Evolutionary conservation across 2,329 filamentous ascomycete genomes (phyloP).

Genomic region (Paramyrothecium roridum): DNA sequence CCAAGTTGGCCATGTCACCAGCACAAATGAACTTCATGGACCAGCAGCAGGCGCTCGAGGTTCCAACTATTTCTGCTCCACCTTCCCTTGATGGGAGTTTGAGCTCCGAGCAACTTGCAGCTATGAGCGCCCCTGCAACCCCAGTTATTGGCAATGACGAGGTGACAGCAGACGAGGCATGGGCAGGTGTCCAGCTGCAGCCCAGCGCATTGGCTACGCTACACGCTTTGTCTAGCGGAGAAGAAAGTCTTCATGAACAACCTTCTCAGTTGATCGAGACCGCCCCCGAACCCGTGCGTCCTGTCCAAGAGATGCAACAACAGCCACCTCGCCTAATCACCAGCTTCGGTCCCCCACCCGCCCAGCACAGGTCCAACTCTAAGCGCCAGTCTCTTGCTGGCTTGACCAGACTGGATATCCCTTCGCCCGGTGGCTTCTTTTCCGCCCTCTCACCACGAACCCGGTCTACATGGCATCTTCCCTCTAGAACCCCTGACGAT

Average conservation of each 20-base stretch:
- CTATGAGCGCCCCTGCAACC: slow-evolving; percentile 79
- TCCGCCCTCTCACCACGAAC: slow-evolving; percentile 74
- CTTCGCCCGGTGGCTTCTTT: slow-evolving; percentile 90
- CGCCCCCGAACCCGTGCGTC: slow-evolving; percentile 19
- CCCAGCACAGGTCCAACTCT: slow-evolving; percentile 17
- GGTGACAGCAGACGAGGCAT: slow-evolving; percentile 56
- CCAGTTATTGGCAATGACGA: slow-evolving; percentile 64
- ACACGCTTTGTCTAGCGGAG: slow-evolving; percentile 63
- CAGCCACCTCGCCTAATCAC: slow-evolving; percentile 49
- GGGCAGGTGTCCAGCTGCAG: slow-evolving; percentile 73
- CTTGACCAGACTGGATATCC: slow-evolving; percentile 80
- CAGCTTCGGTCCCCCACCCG: slow-evolving; percentile 21
- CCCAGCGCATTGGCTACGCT: slow-evolving; percentile 78
- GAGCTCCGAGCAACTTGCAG: slow-evolving; percentile 82
- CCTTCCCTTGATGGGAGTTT: slow-evolving; percentile 89
- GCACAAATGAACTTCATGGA: slow-evolving; percentile 70
- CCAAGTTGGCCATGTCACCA: slow-evolving; percentile 72
- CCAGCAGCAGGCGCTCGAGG: slow-evolving; percentile 56
- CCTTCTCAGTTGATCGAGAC: slow-evolving; percentile 41
- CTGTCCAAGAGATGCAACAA: slow-evolving; percentile 43
- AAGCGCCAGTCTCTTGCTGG: slow-evolving; percentile 60
- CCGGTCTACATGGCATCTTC: slow-evolving; percentile 78
- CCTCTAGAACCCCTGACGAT: slow-evolving; percentile 49
- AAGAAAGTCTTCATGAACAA: slow-evolving; percentile 60
- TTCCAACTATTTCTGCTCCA: slow-evolving; percentile 74